A percentile compares a stretch with the other conserved stretches of the same genome.
Evolutionary conservation across 164 flowering plant genomes (phyloP).

Genomic region (Santalum album): DNA sequence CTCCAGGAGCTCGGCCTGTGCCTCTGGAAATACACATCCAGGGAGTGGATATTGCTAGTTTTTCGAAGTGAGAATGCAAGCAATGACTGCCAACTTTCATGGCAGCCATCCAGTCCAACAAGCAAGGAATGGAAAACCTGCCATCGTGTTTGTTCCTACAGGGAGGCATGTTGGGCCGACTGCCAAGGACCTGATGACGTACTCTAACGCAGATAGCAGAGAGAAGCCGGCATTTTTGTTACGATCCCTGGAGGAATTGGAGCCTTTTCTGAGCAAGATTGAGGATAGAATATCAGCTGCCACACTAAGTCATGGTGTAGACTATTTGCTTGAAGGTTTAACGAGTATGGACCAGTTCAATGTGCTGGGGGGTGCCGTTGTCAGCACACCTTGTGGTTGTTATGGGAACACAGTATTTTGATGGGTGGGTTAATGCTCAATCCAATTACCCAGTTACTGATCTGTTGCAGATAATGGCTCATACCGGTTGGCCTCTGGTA

Average conservation of each 20-base stretch:
- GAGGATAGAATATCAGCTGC: conserved; percentile 52
- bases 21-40: conserved; percentile 93
- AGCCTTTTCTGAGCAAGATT: conserved; percentile 49
- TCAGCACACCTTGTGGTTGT: conserved; percentile 91
- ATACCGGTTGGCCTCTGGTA: conserved; percentile 76
- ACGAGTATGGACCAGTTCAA: conserved; percentile 55
- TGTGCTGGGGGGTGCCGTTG: conserved; percentile 89
- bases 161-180: conserved; percentile 84
- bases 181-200: conserved; percentile 79
- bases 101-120: conserved; percentile 79
- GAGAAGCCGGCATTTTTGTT: conserved; percentile 51
- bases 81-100: conserved; percentile 97
- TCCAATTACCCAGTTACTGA: conserved; percentile 89
- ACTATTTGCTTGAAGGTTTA: conserved; percentile 89
- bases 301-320: conserved; percentile 67
- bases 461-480: conserved; percentile 95
- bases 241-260: conserved; percentile 45
- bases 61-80: conserved; percentile 99
- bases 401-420: conserved; percentile 97
- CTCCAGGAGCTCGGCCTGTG: conserved; percentile 89
- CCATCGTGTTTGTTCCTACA: conserved; percentile 86
- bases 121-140: conserved; percentile 80
- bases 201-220: conserved; percentile 51
- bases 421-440: conserved; percentile 91
- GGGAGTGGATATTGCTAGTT: conserved; percentile 88